These are phyloP conservation scores for Jaapia argillacea DNA, from an alignment of 768 basidiomycete genomes.

Conservation along the genomic window DNA sequence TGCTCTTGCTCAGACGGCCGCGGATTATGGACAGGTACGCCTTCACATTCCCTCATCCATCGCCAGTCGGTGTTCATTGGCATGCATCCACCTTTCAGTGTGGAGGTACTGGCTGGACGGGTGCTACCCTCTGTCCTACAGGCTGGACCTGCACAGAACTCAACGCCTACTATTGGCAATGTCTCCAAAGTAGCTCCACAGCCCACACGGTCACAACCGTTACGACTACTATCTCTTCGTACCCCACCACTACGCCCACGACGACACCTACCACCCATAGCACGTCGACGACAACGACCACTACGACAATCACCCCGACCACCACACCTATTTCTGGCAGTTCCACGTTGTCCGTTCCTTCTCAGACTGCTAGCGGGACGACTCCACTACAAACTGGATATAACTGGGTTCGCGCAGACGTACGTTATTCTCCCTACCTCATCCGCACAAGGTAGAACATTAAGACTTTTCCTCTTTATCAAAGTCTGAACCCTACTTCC, in stretches of 20 bases:
- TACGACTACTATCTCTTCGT: conserved; percentile 32
- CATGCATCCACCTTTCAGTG: conserved; percentile 24
- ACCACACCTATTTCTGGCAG: conserved; percentile 32
- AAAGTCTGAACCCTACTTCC: conserved; percentile 53
- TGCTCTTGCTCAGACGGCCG: conserved; percentile 14
- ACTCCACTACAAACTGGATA: too few relatives aligned
- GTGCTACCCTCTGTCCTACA: too few relatives aligned
- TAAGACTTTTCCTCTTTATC: neutral
- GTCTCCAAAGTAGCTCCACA: too few relatives aligned
- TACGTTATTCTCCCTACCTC: conserved; percentile 24
- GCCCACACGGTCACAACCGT: too few relatives aligned
- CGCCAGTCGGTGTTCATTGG: neutral
- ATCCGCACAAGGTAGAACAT: neutral
- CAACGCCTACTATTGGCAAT: too few relatives aligned
- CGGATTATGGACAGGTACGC: conserved; percentile 17
- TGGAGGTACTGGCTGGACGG: conserved; percentile 41
- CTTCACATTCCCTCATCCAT: neutral
- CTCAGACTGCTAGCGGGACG: too few relatives aligned
- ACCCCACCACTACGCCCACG: conserved; percentile 23
- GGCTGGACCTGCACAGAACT: conserved; percentile 38
- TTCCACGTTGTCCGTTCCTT: conserved; percentile 47
- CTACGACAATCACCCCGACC: conserved; percentile 13
- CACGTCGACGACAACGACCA: conserved; percentile 8
- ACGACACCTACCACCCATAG: conserved; percentile 8
- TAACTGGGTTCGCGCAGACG: conserved; percentile 45